These are phyloP conservation scores for Camelina neglecta DNA, from an alignment of 345 rosid species.

Conservation along the genomic window DNA sequence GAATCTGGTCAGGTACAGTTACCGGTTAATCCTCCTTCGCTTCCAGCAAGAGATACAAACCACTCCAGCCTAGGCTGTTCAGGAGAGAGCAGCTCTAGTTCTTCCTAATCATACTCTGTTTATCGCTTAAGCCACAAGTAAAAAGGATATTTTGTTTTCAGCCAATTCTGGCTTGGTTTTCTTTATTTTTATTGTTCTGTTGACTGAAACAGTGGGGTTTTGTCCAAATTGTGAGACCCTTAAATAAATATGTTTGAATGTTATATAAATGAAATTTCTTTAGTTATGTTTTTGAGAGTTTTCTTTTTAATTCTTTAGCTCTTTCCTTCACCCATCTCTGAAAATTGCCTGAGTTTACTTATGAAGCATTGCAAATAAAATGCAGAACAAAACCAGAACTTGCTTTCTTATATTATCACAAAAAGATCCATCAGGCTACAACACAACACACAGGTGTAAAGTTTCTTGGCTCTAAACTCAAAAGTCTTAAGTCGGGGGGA, in stretches of 20 bases:
- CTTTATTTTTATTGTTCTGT: background rate
- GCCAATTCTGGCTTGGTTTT: background rate
- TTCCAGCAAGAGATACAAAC: background rate
- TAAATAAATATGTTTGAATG: background rate
- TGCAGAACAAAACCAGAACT: background rate
- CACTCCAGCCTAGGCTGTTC: background rate
- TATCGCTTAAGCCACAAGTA: background rate
- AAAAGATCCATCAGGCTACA: conserved; percentile 28
- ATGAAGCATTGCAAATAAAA: background rate
- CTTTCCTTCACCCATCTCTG: background rate
- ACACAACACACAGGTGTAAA: conserved; percentile 28
- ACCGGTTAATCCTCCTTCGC: background rate
- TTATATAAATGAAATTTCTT: background rate
- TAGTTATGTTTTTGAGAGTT: background rate
- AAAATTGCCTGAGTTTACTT: background rate
- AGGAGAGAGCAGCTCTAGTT: background rate
- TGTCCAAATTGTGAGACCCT: background rate
- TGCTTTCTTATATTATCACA: background rate
- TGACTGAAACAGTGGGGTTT: background rate
- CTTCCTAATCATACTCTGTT: background rate
- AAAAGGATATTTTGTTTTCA: background rate
- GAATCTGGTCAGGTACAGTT: background rate
- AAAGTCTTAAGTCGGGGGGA: background rate
- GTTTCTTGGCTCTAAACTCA: conserved; percentile 11
- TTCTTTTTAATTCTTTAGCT: background rate